Evolutionary conservation across 257 asterid genomes (phyloP).

Genomic region (Rauvolfia tetraphylla): DNA sequence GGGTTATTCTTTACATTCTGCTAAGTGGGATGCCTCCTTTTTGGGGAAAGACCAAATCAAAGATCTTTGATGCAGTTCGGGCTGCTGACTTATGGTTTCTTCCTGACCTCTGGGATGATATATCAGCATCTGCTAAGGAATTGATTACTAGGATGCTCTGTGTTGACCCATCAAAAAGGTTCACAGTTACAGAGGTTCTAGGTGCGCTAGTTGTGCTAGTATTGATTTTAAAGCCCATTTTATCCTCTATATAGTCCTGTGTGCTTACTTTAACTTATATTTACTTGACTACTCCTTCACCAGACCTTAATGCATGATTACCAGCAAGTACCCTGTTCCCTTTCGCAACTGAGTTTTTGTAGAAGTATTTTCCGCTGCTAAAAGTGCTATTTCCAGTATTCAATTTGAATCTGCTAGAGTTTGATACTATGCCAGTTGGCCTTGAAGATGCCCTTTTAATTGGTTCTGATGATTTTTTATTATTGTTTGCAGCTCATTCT

Average conservation of each 20-base stretch:
- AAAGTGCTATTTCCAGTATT: not conserved
- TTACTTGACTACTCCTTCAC: not conserved
- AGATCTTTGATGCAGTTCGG: conserved; percentile 56
- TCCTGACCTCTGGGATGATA: conserved; percentile 45
- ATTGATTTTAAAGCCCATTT: not conserved
- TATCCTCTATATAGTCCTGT: not conserved
- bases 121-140: conserved; percentile 50
- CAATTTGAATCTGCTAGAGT: not conserved
- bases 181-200: conserved; percentile 47
- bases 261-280: not conserved
- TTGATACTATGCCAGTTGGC: not conserved
- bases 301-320: not conserved
- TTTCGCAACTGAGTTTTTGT: not conserved
- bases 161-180: conserved; percentile 44
- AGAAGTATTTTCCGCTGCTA: not conserved
- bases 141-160: conserved; percentile 47
- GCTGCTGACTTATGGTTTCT: conserved; percentile 48
- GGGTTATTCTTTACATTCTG: conserved; percentile 59
- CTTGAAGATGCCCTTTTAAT: not conserved
- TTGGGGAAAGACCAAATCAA: conserved; percentile 65
- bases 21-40: conserved; percentile 65
- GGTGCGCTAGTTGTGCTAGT: conserved; percentile 27
- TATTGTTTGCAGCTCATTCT: conserved; percentile 45
- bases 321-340: too few species aligned
- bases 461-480: not conserved